Base-by-base conservation (phyloP, 2,329 filamentous ascomycete genomes). In the Trichoderma guizhouense region DNA sequence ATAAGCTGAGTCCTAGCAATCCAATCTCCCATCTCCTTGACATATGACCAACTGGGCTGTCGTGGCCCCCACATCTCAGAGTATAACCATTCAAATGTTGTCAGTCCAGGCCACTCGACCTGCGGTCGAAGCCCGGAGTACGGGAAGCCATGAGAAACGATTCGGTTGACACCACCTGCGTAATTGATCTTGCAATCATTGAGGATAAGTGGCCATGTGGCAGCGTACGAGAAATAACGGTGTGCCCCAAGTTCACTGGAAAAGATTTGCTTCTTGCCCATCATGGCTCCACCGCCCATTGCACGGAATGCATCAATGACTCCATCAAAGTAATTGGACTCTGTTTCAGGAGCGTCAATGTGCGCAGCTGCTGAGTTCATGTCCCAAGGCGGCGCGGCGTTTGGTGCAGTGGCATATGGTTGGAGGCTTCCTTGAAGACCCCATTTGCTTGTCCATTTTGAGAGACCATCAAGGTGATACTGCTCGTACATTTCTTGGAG, bases 161-260 rank as follows among this genome's bases (percentile, higher is more conserved):
- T 67, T 9, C 64, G 51, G 24, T 67, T 67, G 24, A 67, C 64
- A 3, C 64, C 64, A 6, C 64, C 64, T 18, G 28, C 64, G 30
- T 67, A 67, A 30, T 58, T 67, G 51, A 67, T 67, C 64, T 67
- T 67, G 14, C 64, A 67, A 21, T 67, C 64, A 18, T 67, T 67
- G 1, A 67, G 64, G 24, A 67, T 67, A 15, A 67, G 32, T 24
- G 64, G 64, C 64, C 64, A 67, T 12, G 64, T 67, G 51, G 57
- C 57, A 15, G 64, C 64, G 24, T 67, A 67, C 14, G 64, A 34
- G 3, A 39, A 24, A 18, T 67, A 67, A n/a, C 64, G 64, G 32
- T 67, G 64, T 9, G 64, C 64, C 21, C 64, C 51, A 9, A 67
- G 51, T 30, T 67, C 64, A 28, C 43, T 57, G 18, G 64, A 67